Base-by-base conservation (phyloP, 352 stramenopile species). In the Thalassiosira sp. region DNA sequence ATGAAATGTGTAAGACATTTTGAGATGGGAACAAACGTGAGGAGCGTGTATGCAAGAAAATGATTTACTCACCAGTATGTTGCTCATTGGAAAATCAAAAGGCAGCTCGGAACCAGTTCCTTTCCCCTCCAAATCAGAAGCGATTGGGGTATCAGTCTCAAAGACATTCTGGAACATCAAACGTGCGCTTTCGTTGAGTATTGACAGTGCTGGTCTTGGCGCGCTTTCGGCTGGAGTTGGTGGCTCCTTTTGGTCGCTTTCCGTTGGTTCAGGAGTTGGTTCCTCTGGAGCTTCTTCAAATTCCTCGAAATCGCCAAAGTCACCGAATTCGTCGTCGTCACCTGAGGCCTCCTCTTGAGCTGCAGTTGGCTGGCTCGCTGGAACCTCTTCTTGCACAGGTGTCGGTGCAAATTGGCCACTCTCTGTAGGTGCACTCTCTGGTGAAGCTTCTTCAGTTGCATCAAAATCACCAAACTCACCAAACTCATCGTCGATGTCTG, bases 151-250 rank as follows among this genome's bases (percentile, higher is more conserved):
- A 28, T 72, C 52, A 33, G 11, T 40, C 15, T 37, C 33, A 61
- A 80, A 80, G n/a, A 74, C 61, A 54, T 72, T 48, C 24, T 80
- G 45, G 27, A 80, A 74, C 43, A 80, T 80, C 24, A 40, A 40
- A 69, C 71, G 54, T 16, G 74, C 56, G 33, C 25, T 64, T 45
- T 80, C 62, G 52, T 80, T 45, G 0, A 80, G 46, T 42, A 80
- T 20, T 20, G 52, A 13, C 2, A 37, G 3, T 51, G 16, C 0
- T 62, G 42, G 49, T 35, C n/a, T 40, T 35, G 45, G 45, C 13
- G 56, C 13, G 13, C 13, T 54, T 58, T 24, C 33, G 25, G 20
- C 27, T 60, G 0, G 11, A 64, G 10, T 45, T 5, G 43, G 8
- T 46, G 24, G 5, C 15, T 7, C 5, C 15, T 56, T 62, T 67